Evolutionary conservation across 2,329 filamentous ascomycete species (phyloP).

Genomic region (Stachybotrys chartarum): DNA sequence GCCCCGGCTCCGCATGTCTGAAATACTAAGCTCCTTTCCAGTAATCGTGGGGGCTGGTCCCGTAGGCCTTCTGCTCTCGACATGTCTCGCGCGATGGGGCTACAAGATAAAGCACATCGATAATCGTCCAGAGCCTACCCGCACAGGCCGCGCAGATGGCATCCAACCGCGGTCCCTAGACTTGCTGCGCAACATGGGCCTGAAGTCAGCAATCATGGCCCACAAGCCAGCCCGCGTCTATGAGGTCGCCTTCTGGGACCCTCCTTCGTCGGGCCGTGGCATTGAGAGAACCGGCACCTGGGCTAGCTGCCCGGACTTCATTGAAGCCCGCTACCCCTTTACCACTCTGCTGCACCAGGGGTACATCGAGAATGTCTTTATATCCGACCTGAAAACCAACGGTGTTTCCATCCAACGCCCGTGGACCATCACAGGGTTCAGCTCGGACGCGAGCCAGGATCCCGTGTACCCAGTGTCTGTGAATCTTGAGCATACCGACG

Average conservation of each 20-base stretch:
- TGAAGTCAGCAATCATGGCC: constrained; percentile 84
- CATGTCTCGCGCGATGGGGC: constrained; percentile 83
- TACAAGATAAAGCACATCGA: constrained; percentile 95
- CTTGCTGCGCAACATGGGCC: constrained; percentile 78
- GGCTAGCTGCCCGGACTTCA: constrained; percentile 84
- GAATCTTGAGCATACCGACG: constrained; percentile 68
- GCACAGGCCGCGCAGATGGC: constrained; percentile 81
- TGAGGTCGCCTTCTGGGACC: constrained; percentile 69
- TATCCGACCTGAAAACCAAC: constrained; percentile 57
- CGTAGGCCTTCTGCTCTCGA: constrained; percentile 79
- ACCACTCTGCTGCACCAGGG: constrained; percentile 67
- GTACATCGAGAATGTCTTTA: constrained; percentile 62
- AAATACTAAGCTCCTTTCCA: constrained; percentile 21
- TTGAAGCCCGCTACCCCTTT: constrained; percentile 64
- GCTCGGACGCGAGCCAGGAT: constrained; percentile 46
- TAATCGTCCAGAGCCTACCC: constrained; percentile 76
- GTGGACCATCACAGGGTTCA: constrained; percentile 57
- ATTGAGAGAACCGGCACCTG: constrained; percentile 65
- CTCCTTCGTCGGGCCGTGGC: constrained; percentile 43
- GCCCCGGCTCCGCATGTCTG: constrained; percentile 7
- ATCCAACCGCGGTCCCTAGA: constrained; percentile 88
- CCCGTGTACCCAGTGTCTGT: constrained; percentile 74
- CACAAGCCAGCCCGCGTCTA: constrained; percentile 81
- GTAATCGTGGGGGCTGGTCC: constrained; percentile 88
- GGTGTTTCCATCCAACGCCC: constrained; percentile 54